Base-by-base conservation (phyloP, 2,329 filamentous ascomycete species). In the Knufia petricola region DNA sequence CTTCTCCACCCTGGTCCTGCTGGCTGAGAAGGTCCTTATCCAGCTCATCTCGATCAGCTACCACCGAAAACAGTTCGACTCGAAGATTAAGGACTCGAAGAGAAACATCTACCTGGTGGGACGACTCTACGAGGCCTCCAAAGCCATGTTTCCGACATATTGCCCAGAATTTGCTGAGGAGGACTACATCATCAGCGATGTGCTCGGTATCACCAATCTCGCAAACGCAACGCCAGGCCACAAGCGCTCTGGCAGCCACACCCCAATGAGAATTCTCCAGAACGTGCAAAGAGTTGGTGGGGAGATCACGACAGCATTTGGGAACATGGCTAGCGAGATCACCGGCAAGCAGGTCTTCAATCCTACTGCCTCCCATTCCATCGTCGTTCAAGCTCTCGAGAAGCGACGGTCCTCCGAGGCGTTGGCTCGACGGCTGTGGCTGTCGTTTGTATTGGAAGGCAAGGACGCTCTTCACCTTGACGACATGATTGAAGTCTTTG, bases 271-370 rank as follows among this genome's bases (percentile, higher is more conserved):
- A 53, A 67, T 95, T 13, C 81, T 96, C 43, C 74, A 76, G 31
- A 81, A 84, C 48, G 82, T 87, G 44, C 85, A 85, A 34, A 81
- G 88, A 19, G 74, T 95, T 48, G 90, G 90, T 60, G 90, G 94
- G 72, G 95, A 95, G 68, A 81, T 96, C 53, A 95, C 89, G 0
- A 89, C 87, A 1, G 85, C 84, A 0, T 94, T 96, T 64, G 92
- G 92, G 20, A 92, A 94, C 60, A 80, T 96, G 44, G 90, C 92
- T 1, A 86, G 87, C 1, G 92, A 96, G 61, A 89, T 98, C 52
- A 95, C 92, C 0, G 92, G 92, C 56, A 94, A 94, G 69, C 81
- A 95, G 60, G 84, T 95, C 19, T 94, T 96, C 70, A 95, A 95
- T 66, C 84, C 87, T 12, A 90, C 86, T 60, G 85, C 88, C 3